phyloP scores from a whole-genome alignment of 1,284 basidiomycete species.

The Sutorius eximius region DNA sequence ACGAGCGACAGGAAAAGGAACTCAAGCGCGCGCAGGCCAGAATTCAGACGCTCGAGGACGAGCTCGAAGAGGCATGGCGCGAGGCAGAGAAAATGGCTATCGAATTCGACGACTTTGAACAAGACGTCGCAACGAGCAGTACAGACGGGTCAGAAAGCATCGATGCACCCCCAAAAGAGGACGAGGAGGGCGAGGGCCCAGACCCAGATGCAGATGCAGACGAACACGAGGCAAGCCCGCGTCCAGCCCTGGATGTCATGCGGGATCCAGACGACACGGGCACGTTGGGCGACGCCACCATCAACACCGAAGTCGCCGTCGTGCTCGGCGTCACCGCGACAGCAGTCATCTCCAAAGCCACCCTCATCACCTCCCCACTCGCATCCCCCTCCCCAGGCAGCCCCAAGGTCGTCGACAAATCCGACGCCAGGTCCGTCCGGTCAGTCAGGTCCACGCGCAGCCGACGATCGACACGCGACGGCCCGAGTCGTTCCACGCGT shows the following conservation, averaged over 20 bases:
- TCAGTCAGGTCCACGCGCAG: conserved; percentile 33
- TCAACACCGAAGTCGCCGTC: conserved; percentile 29
- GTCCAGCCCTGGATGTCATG: background rate
- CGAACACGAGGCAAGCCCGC: no score
- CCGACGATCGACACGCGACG: conserved; percentile 23
- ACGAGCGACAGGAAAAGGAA: conserved; percentile 61
- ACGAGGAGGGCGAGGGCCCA: background rate
- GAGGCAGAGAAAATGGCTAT: conserved; percentile 69
- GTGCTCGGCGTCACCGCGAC: conserved; percentile 35
- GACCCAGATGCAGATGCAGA: conserved; percentile 26
- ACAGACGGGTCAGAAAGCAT: conserved; percentile 17
- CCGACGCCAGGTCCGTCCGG: conserved; percentile 25
- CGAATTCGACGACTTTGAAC: conserved; percentile 59
- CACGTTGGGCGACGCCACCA: conserved; percentile 26
- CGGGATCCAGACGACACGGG: conserved; percentile 41
- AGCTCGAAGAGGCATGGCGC: conserved; percentile 79
- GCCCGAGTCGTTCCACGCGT: conserved; percentile 17
- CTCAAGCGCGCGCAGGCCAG: conserved; percentile 46
- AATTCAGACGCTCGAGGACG: conserved; percentile 58
- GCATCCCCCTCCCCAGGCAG: conserved; percentile 2
- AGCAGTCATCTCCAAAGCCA: conserved; percentile 32
- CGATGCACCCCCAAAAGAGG: conserved; percentile 10
- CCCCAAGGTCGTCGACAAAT: conserved; percentile 7
- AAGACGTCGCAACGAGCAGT: conserved; percentile 31
- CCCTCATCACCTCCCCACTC: conserved; percentile 20